Conservation (phyloP, 805 yeast genomes). For the Candida palmyrensis region DNA sequence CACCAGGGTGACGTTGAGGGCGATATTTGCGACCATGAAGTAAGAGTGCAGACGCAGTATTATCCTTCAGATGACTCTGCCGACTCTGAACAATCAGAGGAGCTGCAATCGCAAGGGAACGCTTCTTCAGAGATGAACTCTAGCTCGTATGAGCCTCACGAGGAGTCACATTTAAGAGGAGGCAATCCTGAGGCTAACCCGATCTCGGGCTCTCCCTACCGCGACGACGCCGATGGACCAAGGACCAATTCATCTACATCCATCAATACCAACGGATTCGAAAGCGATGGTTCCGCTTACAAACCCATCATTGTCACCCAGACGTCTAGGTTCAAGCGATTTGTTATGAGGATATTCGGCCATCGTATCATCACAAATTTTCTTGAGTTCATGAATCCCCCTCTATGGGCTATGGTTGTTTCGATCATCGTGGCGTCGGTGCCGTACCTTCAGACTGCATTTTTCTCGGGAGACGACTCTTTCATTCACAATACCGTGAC, state of each 20-base stretch:
- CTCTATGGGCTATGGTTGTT: conserved; percentile 69
- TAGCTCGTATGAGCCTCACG: not conserved
- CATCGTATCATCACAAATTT: conserved; percentile 16
- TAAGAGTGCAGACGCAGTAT: not conserved
- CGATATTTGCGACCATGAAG: conserved; percentile 1
- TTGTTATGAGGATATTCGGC: conserved; percentile 2
- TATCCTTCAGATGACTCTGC: not conserved
- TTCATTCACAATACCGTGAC: conserved; percentile 65
- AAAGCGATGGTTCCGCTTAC: conserved; percentile 1
- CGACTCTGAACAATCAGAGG: not conserved
- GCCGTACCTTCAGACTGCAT: conserved; percentile 49
- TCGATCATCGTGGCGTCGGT: conserved; percentile 67
- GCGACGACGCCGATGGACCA: not conserved
- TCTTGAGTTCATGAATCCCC: conserved; percentile 66
- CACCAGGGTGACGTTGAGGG: conserved; percentile 8
- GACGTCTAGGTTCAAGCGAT: not conserved
- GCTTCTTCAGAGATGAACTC: not conserved
- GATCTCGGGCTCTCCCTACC: not conserved
- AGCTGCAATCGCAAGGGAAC: too few relatives aligned
- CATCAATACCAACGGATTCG: not conserved
- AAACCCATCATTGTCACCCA: conserved; percentile 2
- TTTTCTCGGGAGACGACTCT: conserved; percentile 49
- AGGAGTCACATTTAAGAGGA: too few relatives aligned
- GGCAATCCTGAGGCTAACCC: not conserved
- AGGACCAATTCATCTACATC: not conserved